Evolutionary conservation across 2,329 filamentous ascomycete genomes (phyloP).

Genomic region (Sporothrix schenckii): DNA sequence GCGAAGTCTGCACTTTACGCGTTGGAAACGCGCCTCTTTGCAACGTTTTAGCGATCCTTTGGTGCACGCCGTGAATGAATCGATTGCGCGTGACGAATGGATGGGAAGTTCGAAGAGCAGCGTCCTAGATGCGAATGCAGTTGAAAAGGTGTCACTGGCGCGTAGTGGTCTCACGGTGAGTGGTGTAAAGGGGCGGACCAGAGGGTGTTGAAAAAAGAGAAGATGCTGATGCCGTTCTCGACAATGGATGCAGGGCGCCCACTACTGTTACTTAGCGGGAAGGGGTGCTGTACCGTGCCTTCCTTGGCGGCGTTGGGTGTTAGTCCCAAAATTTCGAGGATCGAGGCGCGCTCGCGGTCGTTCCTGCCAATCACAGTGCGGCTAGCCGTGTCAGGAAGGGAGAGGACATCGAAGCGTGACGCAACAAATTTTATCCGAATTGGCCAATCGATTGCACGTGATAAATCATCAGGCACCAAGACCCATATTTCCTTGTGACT

Average conservation of each 20-base stretch:
- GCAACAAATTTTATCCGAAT: slow-evolving; percentile 8
- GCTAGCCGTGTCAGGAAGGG: background rate
- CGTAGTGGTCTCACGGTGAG: slow-evolving; percentile 20
- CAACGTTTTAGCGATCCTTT: slow-evolving; percentile 10
- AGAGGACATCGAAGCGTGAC: background rate
- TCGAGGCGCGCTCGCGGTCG: slow-evolving; percentile 30
- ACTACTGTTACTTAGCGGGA: slow-evolving; percentile 15
- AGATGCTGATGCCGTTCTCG: slow-evolving; percentile 19
- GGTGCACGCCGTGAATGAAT: slow-evolving; percentile 8
- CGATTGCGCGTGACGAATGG: slow-evolving; percentile 24
- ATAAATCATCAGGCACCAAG: background rate
- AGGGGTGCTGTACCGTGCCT: slow-evolving; percentile 15
- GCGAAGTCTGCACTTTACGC: slow-evolving; percentile 34
- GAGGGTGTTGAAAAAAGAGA: slow-evolving; percentile 14
- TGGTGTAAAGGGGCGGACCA: slow-evolving; percentile 15
- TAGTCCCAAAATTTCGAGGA: slow-evolving; percentile 30
- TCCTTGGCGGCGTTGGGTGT: slow-evolving; percentile 9
- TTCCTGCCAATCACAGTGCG: slow-evolving; percentile 28
- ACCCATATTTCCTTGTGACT: slow-evolving; percentile 24
- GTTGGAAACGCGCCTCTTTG: slow-evolving; percentile 33
- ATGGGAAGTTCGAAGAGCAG: background rate
- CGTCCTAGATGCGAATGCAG: background rate
- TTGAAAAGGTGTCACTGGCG: background rate
- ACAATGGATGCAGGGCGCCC: slow-evolving; percentile 24
- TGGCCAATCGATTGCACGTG: background rate